A percentile compares a stretch with the other conserved stretches of the same genome.
Evolutionary conservation across 2,329 filamentous ascomycete genomes (phyloP).

Genomic region (Cercospora nicotianae): DNA sequence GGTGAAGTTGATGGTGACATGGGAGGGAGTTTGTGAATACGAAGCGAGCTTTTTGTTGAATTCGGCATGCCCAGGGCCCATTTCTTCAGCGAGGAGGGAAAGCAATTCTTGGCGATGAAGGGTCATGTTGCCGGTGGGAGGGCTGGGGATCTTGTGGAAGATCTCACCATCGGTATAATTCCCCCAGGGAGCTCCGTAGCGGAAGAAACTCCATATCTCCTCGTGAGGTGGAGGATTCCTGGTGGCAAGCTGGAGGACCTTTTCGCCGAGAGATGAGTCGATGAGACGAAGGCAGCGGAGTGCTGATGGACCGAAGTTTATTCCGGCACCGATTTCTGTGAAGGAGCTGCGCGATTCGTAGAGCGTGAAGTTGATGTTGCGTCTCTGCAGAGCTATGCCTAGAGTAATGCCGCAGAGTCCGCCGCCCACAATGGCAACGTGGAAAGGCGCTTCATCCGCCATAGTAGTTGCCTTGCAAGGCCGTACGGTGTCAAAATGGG

Average conservation of each 20-base stretch:
- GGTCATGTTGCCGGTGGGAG: conserved; percentile 34
- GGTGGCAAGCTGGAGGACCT: conserved; percentile 42
- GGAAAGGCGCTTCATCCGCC: conserved; percentile 10
- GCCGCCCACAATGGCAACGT: conserved; percentile 57
- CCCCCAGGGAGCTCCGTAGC: conserved; percentile 37
- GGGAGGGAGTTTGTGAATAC: conserved; percentile 21
- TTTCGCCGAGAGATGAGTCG: conserved; percentile 43
- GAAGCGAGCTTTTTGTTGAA: conserved; percentile 25
- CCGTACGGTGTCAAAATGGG: not conserved
- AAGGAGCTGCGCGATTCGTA: conserved; percentile 51
- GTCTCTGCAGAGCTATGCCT: conserved; percentile 51
- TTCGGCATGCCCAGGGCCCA: conserved; percentile 29
- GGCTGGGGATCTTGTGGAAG: conserved; percentile 33
- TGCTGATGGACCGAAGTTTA: conserved; percentile 65
- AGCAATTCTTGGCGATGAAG: conserved; percentile 45
- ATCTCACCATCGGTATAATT: conserved; percentile 29
- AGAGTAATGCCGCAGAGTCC: conserved; percentile 60
- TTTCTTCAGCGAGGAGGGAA: conserved; percentile 45
- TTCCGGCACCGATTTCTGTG: conserved; percentile 59
- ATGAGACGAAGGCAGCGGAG: conserved; percentile 94
- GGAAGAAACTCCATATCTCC: conserved; percentile 44
- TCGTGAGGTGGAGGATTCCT: conserved; percentile 41
- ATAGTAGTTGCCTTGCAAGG: not conserved
- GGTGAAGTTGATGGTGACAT: conserved; percentile 41
- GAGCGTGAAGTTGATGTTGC: conserved; percentile 34